phyloP scores from a whole-genome alignment of 1,139 yeast species.

The Groenewaldozyma auringiensis region DNA sequence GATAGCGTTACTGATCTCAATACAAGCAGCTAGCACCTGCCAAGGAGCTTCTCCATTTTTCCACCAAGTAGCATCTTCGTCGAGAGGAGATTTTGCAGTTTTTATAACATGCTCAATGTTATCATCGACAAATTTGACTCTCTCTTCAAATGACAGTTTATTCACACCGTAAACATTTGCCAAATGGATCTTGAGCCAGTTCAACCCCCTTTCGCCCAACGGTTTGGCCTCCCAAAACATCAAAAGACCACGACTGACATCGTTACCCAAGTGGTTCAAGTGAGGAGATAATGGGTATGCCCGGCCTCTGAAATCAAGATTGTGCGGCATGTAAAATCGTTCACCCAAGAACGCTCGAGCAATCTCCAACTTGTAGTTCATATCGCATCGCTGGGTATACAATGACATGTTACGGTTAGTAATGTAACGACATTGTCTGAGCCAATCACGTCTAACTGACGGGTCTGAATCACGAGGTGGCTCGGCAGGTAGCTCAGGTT shows the following conservation, averaged over 20 bases:
- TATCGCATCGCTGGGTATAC: slow-evolving; percentile 87
- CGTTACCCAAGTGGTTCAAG: slow-evolving; percentile 79
- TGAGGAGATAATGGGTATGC: slow-evolving; percentile 90
- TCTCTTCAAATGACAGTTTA: slow-evolving; percentile 70
- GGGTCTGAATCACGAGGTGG: slow-evolving; percentile 66
- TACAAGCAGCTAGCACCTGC: slow-evolving; percentile 85
- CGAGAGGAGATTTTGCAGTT: slow-evolving; percentile 64
- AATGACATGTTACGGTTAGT: slow-evolving; percentile 56
- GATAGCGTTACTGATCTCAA: slow-evolving; percentile 69
- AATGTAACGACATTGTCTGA: slow-evolving; percentile 48
- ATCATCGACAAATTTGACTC: slow-evolving; percentile 64
- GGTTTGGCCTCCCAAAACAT: slow-evolving; percentile 83
- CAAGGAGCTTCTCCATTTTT: slow-evolving; percentile 83
- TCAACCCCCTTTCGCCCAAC: slow-evolving; percentile 66
- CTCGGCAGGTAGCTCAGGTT: slow-evolving; percentile 53
- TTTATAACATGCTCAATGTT: slow-evolving; percentile 54
- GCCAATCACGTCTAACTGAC: slow-evolving; percentile 57
- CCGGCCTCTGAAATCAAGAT: slow-evolving; percentile 90
- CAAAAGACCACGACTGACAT: slow-evolving; percentile 77
- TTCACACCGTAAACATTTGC: slow-evolving; percentile 87
- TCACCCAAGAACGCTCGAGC: slow-evolving; percentile 82
- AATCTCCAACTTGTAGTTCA: slow-evolving; percentile 86
- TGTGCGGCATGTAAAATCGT: slow-evolving; percentile 87
- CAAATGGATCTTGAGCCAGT: slow-evolving; percentile 85
- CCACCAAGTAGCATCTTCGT: slow-evolving; percentile 57